phyloP scores from a whole-genome alignment of 192 early-diverging fungal species.

The Entomortierella lignicola region DNA sequence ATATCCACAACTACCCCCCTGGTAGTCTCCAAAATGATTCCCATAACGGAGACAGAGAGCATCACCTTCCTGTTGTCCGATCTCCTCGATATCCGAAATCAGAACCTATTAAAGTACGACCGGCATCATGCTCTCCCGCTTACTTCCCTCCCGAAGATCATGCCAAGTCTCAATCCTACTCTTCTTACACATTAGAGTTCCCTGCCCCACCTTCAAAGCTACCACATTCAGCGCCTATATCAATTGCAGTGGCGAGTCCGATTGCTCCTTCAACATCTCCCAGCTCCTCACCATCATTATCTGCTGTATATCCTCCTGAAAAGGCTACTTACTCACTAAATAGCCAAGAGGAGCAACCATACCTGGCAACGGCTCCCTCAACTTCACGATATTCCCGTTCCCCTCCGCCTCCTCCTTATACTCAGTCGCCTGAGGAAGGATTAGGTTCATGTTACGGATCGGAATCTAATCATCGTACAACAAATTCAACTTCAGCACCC shows the following conservation, averaged over 20 bases:
- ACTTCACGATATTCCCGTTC: slow-evolving; percentile 20
- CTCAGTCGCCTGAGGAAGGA: slow-evolving; percentile 7
- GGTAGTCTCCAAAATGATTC: neutral
- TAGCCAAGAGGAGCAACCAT: slow-evolving; percentile 20
- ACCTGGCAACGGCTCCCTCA: slow-evolving; percentile 20
- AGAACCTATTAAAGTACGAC: neutral
- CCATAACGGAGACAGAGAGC: neutral
- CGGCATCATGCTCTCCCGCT: neutral
- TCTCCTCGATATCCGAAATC: slow-evolving; percentile 25
- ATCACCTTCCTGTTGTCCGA: neutral
- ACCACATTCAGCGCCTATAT: neutral
- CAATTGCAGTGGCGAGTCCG: slow-evolving; percentile 17
- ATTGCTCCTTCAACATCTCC: neutral
- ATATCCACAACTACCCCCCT: slow-evolving; percentile 16
- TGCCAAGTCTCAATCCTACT: neutral
- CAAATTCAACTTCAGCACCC: neutral
- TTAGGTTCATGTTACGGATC: neutral
- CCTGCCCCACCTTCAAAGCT: slow-evolving; percentile 5
- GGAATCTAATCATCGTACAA: neutral
- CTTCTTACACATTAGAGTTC: neutral
- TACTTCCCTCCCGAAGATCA: neutral
- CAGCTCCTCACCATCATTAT: neutral
- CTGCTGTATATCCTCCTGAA: slow-evolving; percentile 24
- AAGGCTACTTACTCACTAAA: neutral
- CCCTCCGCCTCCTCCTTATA: slow-evolving; percentile 45